Evolutionary conservation across 345 rosid genomes (phyloP).

Genomic region (Gossypium mustelinum): DNA sequence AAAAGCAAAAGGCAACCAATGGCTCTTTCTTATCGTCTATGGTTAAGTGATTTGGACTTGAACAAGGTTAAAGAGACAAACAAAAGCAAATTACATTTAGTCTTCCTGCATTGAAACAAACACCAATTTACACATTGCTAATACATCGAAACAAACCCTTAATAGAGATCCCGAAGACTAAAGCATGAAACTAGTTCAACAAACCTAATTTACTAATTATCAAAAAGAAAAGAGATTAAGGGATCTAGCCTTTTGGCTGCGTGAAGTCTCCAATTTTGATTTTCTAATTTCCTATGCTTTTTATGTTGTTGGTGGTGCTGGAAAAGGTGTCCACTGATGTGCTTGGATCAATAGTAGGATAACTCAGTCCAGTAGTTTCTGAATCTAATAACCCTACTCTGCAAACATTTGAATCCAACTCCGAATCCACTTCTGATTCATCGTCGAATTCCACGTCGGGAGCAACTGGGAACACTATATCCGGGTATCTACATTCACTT

Average conservation of each 20-base stretch:
- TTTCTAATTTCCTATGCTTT: neutral
- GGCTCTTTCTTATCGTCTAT: too few species aligned
- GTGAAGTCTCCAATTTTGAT: neutral
- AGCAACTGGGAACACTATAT: constrained; percentile 12
- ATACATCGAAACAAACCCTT: too few species aligned
- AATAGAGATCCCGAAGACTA: too few species aligned
- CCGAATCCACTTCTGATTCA: neutral
- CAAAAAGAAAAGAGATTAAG: neutral
- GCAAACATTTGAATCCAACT: neutral
- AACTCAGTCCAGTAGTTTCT: neutral
- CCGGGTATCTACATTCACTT: neutral
- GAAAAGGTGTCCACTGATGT: neutral
- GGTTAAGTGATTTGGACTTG: too few species aligned
- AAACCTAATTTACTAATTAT: neutral
- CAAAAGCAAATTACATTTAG: too few species aligned
- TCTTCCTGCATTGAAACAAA: too few species aligned
- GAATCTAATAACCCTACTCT: neutral
- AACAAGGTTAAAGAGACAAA: too few species aligned
- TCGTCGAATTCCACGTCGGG: neutral
- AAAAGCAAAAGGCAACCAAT: too few species aligned
- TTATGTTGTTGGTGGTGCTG: neutral
- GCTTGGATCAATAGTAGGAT: neutral
- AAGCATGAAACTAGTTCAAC: too few species aligned
- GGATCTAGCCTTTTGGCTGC: too few species aligned
- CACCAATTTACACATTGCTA: too few species aligned